phyloP scores from a whole-genome alignment of 2,329 filamentous ascomycete species.

The Verticillium zaregamsianum region DNA sequence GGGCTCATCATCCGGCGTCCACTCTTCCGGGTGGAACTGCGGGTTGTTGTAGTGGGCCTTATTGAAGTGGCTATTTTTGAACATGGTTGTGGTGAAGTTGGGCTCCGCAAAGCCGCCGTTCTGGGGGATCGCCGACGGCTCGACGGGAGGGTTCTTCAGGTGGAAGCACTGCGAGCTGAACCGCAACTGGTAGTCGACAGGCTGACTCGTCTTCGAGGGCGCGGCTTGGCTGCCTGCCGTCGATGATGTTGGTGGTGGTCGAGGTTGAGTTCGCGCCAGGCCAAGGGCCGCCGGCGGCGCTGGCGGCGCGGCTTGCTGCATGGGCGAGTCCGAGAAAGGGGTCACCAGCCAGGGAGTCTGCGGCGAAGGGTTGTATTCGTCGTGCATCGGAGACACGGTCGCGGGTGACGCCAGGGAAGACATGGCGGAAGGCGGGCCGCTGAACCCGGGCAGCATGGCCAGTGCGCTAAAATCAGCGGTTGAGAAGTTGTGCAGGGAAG shows the following conservation, averaged over 20 bases:
- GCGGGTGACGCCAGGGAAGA: constrained; percentile 27
- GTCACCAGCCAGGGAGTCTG: constrained; percentile 32
- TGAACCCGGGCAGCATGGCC: constrained; percentile 43
- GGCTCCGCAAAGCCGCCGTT: constrained; percentile 33
- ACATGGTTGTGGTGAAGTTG: constrained; percentile 52
- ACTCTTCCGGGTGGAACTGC: constrained; percentile 41
- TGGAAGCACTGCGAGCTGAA: constrained; percentile 53
- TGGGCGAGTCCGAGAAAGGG: constrained; percentile 23
- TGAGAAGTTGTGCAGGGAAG: constrained; percentile 36
- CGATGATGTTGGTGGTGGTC: constrained; percentile 3
- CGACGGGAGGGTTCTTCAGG: constrained; percentile 27
- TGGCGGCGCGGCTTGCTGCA: constrained; percentile 23
- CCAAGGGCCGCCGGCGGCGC: constrained; percentile 23
- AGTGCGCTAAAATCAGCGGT: constrained; percentile 38
- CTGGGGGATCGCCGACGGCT: constrained; percentile 16
- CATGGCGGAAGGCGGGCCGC: constrained; percentile 20
- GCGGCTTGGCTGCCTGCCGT: not conserved
- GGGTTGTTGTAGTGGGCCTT: constrained; percentile 64
- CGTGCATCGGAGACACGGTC: constrained; percentile 16
- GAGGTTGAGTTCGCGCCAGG: constrained; percentile 6
- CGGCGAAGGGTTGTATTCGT: constrained; percentile 24
- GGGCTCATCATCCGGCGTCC: constrained; percentile 34
- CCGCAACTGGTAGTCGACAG: constrained; percentile 32
- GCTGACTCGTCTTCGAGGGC: constrained; percentile 7
- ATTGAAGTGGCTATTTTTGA: constrained; percentile 65